Conservation (phyloP, 441 rosid species). For the Adansonia madagascariensis region DNA sequence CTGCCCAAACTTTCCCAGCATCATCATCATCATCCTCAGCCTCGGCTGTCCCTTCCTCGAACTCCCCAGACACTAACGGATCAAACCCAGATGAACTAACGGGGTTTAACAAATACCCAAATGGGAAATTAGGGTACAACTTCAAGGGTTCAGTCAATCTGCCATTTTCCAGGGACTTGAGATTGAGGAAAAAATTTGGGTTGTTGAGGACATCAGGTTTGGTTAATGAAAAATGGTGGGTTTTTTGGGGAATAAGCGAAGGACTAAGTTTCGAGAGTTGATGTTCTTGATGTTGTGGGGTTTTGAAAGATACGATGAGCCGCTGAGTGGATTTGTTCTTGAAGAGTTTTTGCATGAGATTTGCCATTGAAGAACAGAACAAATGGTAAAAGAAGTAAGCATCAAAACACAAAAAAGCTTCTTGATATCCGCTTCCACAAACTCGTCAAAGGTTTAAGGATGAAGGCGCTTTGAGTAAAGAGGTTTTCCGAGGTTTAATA, state of each 20-base stretch:
- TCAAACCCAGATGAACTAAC: constrained; percentile 29
- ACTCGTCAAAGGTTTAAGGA: not conserved
- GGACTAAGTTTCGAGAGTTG: constrained; percentile 23
- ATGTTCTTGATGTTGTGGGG: constrained; percentile 1
- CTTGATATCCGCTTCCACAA: not conserved
- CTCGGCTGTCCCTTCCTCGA: constrained; percentile 23
- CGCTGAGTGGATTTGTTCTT: constrained; percentile 35
- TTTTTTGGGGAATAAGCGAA: constrained; percentile 12
- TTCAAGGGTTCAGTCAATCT: constrained; percentile 27
- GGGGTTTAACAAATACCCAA: constrained; percentile 40
- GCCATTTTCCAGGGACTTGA: constrained; percentile 21
- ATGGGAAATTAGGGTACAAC: constrained; percentile 48
- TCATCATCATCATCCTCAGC: constrained; percentile 30
- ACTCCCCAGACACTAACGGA: constrained; percentile 24
- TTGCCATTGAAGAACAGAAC: constrained; percentile 41
- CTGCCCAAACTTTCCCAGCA: constrained; percentile 55
- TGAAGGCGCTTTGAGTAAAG: not conserved
- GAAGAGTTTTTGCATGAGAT: constrained; percentile 39
- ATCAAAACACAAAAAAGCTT: not conserved
- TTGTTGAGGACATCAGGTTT: constrained; percentile 11
- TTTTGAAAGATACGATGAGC: constrained; percentile 31
- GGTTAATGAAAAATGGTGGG: not conserved
- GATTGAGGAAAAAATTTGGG: constrained; percentile 34
- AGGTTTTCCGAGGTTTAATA: too few species aligned
- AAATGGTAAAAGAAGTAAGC: not conserved